Base-by-base conservation (phyloP, 768 basidiomycete genomes). In the Lentinula raphanica region DNA sequence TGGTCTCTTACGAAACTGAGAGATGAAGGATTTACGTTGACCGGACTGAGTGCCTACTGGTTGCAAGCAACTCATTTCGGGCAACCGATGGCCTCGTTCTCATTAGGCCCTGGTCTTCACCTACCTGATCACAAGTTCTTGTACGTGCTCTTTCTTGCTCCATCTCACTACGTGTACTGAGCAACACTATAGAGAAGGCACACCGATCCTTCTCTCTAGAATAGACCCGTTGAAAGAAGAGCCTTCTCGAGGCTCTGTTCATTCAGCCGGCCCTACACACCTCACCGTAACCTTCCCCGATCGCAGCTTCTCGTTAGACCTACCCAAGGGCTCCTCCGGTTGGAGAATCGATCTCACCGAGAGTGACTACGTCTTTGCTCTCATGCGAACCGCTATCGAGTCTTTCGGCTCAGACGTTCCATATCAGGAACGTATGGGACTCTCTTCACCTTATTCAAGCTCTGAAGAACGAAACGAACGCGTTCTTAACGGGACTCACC, bases 1-100 rank as follows among this genome's bases (percentile, higher is more conserved):
- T 92, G 91, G 92, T 75, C 82, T 11, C 57, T 86, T 3, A 72
- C 77, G 27, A 78, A 81, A 21, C 72, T 93, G 42, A 71, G 77
- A 61, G 72, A 79, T n/a, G 86, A 88, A 63, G 92, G 92, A 0
- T 92, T 90, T 64, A 82, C 84, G 53, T 65, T 94, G 31, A 86
- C 84, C 0, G 83, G 76, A 17, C 71, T 92, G 23, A 77, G 71
- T 15, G 89, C 81, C 0, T 92, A 79, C 65, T 91, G 88, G 90
- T 67, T 86, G 38, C 77, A 84, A 57, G 76, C 74, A n/a, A 81
- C 77, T 23, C 79, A 81, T 56, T 86, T 81, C 68, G 87, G 86
- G 0, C 79, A 80, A 39, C 85, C 83, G 1, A 78, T 87, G 5
- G 90, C 88, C 0, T 77, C 79, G 2, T 92, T 94, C 64, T 66